phyloP scores from a whole-genome alignment of 371 early-diverging fungal species.

The Mortierella sp. region DNA sequence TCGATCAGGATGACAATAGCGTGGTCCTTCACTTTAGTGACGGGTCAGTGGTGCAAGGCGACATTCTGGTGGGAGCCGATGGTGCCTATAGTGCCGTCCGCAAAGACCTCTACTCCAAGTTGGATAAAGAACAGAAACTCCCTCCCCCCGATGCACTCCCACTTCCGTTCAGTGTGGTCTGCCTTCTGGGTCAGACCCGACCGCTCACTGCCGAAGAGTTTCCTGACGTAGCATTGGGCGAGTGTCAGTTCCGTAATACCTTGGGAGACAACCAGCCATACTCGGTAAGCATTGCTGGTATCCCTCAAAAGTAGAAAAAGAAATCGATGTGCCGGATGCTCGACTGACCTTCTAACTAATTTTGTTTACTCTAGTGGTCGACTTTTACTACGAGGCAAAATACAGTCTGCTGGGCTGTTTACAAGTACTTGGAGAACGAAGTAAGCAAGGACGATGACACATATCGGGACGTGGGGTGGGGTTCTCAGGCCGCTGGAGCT shows the following conservation, averaged over 20 bases:
- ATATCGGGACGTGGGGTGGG: no score
- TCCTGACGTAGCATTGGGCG: no score
- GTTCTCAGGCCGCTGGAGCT: no score
- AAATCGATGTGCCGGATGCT: no score
- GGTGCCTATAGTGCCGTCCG: conserved; percentile 40
- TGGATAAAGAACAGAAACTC: background rate
- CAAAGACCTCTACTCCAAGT: conserved; percentile 15
- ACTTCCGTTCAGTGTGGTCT: conserved; percentile 8
- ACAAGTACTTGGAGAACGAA: no score
- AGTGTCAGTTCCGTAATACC: conserved; percentile 12
- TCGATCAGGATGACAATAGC: conserved; percentile 8
- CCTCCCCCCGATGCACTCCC: conserved; percentile 12
- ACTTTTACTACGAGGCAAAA: no score
- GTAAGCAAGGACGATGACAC: no score
- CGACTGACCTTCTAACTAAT: background rate
- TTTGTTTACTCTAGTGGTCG: no score
- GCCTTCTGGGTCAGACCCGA: conserved; percentile 19
- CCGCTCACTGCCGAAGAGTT: background rate
- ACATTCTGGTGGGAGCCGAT: conserved; percentile 37
- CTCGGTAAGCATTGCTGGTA: conserved; percentile 14
- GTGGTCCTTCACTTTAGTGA: conserved; percentile 18
- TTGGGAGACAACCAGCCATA: conserved; percentile 1
- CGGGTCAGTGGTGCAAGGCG: background rate
- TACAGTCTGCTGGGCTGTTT: no score
- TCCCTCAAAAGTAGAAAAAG: background rate